Conservation (phyloP, 768 basidiomycete genomes). For the Dacryopinax spathularia region DNA sequence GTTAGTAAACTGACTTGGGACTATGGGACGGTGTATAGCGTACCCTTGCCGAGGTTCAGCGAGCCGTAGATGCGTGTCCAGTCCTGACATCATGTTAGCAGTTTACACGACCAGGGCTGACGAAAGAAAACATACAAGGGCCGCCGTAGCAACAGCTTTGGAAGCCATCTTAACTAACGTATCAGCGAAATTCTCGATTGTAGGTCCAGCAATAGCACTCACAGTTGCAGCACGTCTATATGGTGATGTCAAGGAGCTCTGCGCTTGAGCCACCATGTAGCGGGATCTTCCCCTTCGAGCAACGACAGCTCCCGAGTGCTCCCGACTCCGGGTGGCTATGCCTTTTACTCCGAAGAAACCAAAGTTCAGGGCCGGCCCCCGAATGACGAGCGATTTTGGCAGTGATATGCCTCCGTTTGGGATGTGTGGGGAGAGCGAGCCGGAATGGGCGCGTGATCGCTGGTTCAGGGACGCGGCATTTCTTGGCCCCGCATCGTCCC, state of each 20-base stretch:
- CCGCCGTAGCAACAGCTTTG: conserved; percentile 3
- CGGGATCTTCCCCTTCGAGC: not conserved
- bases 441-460: too few species aligned
- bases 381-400: too few species aligned
- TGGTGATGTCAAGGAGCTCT: conserved; percentile 3
- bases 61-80: conserved; percentile 53
- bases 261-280: not conserved
- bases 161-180: conserved; percentile 2
- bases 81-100: not conserved
- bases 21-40: conserved; percentile 12
- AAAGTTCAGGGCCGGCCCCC: not conserved
- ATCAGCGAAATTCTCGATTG: not conserved
- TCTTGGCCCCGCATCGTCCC: too few species aligned
- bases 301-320: not conserved
- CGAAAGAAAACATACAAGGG: not conserved
- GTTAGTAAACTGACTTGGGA: not conserved
- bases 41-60: conserved; percentile 75
- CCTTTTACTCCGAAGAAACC: not conserved
- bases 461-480: too few species aligned
- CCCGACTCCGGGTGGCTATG: not conserved
- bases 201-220: not conserved
- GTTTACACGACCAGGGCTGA: too few species aligned
- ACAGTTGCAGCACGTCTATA: not conserved
- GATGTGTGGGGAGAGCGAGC: not conserved
- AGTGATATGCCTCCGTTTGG: not conserved